phyloP scores from a whole-genome alignment of 345 rosid genomes.

The Salix viminalis region DNA sequence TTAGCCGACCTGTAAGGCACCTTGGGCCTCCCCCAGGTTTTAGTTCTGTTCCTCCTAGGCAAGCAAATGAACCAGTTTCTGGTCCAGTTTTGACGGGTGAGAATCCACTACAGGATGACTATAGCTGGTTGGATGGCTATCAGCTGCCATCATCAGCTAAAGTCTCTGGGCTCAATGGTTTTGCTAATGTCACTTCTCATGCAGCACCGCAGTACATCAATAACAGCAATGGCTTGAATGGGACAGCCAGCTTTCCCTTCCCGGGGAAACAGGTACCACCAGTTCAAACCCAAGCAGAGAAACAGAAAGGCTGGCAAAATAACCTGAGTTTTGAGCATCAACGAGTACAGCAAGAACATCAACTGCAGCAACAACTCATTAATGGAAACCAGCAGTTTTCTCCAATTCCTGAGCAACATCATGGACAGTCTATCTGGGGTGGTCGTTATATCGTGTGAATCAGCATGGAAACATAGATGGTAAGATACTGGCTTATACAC shows the following conservation, averaged over 20 bases:
- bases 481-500: slow-evolving; percentile 18
- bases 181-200: slow-evolving; percentile 38
- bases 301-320: slow-evolving; percentile 50
- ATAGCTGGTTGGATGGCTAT: slow-evolving; percentile 98
- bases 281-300: slow-evolving; percentile 45
- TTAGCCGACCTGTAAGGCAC: slow-evolving; percentile 69
- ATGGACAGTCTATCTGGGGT: slow-evolving; percentile 74
- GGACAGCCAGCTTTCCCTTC: slow-evolving; percentile 66
- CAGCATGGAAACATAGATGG: slow-evolving; percentile 44
- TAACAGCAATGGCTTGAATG: slow-evolving; percentile 48
- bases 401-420: slow-evolving; percentile 69
- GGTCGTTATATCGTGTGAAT: slow-evolving; percentile 82
- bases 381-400: slow-evolving; percentile 53
- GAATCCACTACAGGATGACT: slow-evolving; percentile 60
- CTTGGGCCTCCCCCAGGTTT: slow-evolving; percentile 98
- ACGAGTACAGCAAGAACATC: slow-evolving; percentile 46
- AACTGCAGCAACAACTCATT: slow-evolving; percentile 46
- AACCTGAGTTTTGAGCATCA: slow-evolving; percentile 41
- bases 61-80: slow-evolving; percentile 40
- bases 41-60: slow-evolving; percentile 59
- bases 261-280: slow-evolving; percentile 71
- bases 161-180: slow-evolving; percentile 39
- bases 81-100: slow-evolving; percentile 30
- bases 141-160: slow-evolving; percentile 52
- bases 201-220: slow-evolving; percentile 43